These are phyloP conservation scores for Penicillium sumatraense DNA, from an alignment of 2,329 filamentous ascomycete genomes.

Conservation along the genomic window DNA sequence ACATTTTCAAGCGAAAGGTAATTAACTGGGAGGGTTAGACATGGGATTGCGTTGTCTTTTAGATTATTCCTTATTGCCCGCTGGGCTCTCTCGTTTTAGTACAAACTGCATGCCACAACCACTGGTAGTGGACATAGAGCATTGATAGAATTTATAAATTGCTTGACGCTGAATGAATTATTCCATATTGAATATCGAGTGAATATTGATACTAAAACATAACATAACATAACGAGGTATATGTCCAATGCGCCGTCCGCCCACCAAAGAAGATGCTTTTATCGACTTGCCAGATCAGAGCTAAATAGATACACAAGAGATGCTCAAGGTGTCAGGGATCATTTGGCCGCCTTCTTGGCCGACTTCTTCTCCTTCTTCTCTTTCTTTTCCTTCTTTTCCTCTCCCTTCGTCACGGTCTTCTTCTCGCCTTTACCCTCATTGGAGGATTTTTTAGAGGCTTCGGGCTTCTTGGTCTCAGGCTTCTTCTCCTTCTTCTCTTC, in stretches of 20 bases:
- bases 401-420: slow-evolving; percentile 20
- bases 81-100: slow-evolving; percentile 5
- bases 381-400: slow-evolving; percentile 24
- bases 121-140: slow-evolving; percentile 11
- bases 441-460: slow-evolving; percentile 2
- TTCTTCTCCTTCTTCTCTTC: slow-evolving; percentile 21
- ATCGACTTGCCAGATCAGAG: slow-evolving; percentile 22
- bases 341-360: slow-evolving; percentile 37
- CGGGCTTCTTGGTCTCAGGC: slow-evolving; percentile 25
- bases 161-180: slow-evolving; percentile 6
- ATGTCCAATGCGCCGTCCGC: slow-evolving; percentile 32
- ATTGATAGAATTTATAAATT: not conserved
- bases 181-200: slow-evolving; percentile 3
- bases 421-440: slow-evolving; percentile 21
- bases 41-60: slow-evolving; percentile 1
- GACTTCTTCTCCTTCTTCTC: slow-evolving; percentile 31
- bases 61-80: not conserved
- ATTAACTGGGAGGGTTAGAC: slow-evolving; percentile 1
- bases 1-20: slow-evolving; percentile 11
- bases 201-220: slow-evolving; percentile 7
- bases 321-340: slow-evolving; percentile 17
- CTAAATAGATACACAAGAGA: slow-evolving; percentile 27
- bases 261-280: slow-evolving; percentile 29
- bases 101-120: slow-evolving; percentile 5
- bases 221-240: slow-evolving; percentile 26